Conservation (phyloP, 192 early-diverging fungal species). For the Umbelopsis sp. region DNA sequence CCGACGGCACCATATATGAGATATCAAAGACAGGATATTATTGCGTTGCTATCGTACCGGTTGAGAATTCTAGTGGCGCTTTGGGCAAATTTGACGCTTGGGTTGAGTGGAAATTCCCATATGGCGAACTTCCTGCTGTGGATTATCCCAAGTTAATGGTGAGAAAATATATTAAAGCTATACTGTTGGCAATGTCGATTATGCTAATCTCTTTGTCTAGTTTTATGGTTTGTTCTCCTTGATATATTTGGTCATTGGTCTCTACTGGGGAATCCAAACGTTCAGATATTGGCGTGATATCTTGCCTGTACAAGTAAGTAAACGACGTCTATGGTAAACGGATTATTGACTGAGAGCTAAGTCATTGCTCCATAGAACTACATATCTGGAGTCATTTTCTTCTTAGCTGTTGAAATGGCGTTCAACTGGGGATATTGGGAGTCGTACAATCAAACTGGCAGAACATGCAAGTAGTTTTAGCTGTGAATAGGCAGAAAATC, state of each 20-base stretch:
- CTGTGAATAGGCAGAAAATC: too few relatives aligned
- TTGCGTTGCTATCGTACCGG: slow-evolving; percentile 64
- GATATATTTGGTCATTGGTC: slow-evolving; percentile 73
- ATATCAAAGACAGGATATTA: slow-evolving; percentile 85
- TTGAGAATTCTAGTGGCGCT: slow-evolving; percentile 8
- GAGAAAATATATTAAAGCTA: neutral
- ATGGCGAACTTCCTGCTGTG: slow-evolving; percentile 81
- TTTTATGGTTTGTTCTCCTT: slow-evolving; percentile 79
- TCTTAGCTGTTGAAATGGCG: slow-evolving; percentile 90
- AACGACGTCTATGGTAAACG: neutral
- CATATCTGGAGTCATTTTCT: slow-evolving; percentile 80
- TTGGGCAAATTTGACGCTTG: slow-evolving; percentile 50
- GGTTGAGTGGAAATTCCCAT: slow-evolving; percentile 73
- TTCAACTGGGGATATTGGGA: slow-evolving; percentile 88
- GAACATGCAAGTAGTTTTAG: slow-evolving; percentile 49
- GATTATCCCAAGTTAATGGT: slow-evolving; percentile 90
- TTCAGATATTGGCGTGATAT: slow-evolving; percentile 88
- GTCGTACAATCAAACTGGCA: slow-evolving; percentile 66
- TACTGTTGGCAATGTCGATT: neutral
- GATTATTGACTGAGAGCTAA: neutral
- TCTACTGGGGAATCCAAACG: slow-evolving; percentile 78
- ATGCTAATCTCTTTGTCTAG: slow-evolving; percentile 30
- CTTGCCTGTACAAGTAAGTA: slow-evolving; percentile 75
- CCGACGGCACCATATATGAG: slow-evolving; percentile 59
- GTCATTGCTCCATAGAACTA: slow-evolving; percentile 58